Evolutionary conservation across 108 stramenopile genomes (phyloP).

Genomic region (Chaetoceros muelleri): DNA sequence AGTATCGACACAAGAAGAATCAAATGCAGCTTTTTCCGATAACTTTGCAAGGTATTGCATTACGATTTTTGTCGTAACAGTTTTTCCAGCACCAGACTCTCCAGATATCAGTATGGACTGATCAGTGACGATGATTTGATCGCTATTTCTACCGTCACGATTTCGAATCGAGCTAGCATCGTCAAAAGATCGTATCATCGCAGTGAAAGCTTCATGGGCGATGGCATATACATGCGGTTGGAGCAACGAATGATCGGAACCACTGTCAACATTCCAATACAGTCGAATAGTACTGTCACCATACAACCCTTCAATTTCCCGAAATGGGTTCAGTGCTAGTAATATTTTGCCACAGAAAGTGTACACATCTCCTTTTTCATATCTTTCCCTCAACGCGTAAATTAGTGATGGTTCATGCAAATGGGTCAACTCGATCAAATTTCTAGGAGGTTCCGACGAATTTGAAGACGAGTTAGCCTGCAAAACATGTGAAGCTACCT

Average conservation of each 20-base stretch:
- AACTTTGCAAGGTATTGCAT: constrained; percentile 88
- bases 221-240: constrained; percentile 95
- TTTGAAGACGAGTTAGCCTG: not conserved
- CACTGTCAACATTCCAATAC: constrained; percentile 34
- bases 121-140: constrained; percentile 23
- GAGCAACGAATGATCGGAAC: constrained; percentile 20
- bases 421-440: not conserved
- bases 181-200: constrained; percentile 69
- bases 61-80: constrained; percentile 94
- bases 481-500: not conserved
- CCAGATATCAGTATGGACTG: constrained; percentile 76
- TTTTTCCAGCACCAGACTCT: constrained; percentile 96
- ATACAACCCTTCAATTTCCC: constrained; percentile 38
- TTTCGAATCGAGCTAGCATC: constrained; percentile 18
- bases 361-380: not conserved
- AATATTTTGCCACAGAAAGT: constrained; percentile 8
- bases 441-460: not conserved
- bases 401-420: not conserved
- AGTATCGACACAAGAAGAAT: constrained; percentile 14
- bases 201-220: constrained; percentile 81
- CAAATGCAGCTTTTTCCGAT: constrained; percentile 57
- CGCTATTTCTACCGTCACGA: constrained; percentile 10
- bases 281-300: constrained; percentile 38
- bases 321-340: constrained; percentile 16
- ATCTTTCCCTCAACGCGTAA: not conserved